Base-by-base conservation (phyloP, 2,329 filamentous ascomycete genomes). In the Alternaria arborescens region DNA sequence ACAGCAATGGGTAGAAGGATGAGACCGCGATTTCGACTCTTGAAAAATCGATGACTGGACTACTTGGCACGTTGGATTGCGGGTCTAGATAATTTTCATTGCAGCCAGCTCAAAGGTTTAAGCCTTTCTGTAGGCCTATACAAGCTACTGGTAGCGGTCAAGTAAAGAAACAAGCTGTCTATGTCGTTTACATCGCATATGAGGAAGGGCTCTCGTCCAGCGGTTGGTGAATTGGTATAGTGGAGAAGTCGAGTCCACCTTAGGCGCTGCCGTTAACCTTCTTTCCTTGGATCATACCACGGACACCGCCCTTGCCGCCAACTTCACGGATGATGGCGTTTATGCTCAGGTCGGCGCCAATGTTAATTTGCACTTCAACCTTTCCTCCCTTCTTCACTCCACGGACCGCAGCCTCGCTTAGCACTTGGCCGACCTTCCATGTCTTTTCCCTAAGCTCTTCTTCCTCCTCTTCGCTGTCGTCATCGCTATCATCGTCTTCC, bases 351-450 rank as follows among this genome's bases (percentile, higher is more conserved):
- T 98, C 93, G 26, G 88, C 89, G 56, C 86, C 87, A 67, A 98
- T 90, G 79, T 94, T 97, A 74, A 98, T 87, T 77, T 93, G 96
- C 55, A 98, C 89, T 85, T 99, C 95, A 68, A 99, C 88, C 85
- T 97, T 97, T 73, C 88, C 87, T 60, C 88, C 91, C 83, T 94
- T 93, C 88, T 94, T 94, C 70, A 96, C 87, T 61, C 86, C 92
- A 79, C 87, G 91, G 77, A 99, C 82, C 32, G 90, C 91, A 11
- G 92, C 90, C 84, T 99, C 95, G 62, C 93, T 94, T 61, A 99
- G 87, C 30, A 89, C 84, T 66, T 85, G 88, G 70, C 92, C 91
- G 48, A 93, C 87, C 86, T 97, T 97, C 93, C 93, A 97, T 61
- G 95, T 84, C 86, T 95, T 93, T 82, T 97, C 91, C 66, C 94